Base-by-base conservation (phyloP, 192 early-diverging fungal species). In the Mortierella hygrophila region DNA sequence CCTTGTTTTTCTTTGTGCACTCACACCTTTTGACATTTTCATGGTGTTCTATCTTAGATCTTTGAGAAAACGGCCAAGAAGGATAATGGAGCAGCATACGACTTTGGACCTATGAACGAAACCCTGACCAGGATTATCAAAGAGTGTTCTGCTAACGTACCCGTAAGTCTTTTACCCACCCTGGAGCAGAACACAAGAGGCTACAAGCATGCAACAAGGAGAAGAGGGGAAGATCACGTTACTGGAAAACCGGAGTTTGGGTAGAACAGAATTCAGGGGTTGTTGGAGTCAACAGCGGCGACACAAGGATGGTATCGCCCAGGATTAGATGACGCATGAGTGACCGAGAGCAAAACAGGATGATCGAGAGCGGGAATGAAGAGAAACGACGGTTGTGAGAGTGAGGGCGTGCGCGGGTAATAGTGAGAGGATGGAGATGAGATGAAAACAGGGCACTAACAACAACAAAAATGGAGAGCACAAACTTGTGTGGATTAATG, bases 31-130 rank as follows among this genome's bases (percentile, higher is more conserved):
- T 38, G 37, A 38, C 68, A 6, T 70, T 72, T 49, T 11, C 49
- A 46, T 32, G 13, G 13, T 23, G 23, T 42, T 29, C 6, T n/a
- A n/a, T 72, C n/a, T 42, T 44, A 88, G 88, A 88, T 88, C 37
- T 88, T 88, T 78, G 75, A 52, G 1, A 88, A 82, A 21, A 69
- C 63, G 3, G 15, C 72, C 8, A 72, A 81, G 42, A 46, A 11
- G 35, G 74, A 73, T 32, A 76, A 74, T 18, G 63, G 75, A 23
- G 40, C 75, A 7, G 71, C 79, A n/a, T 72, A 78, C 32, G 79
- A 86, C 41, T 86, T 81, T 73, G 79, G 75, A 38, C 78, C 75
- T 4, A 86, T 81, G 79, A 81, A 86, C 37, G 70, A 73, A 20
- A 49, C 60, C 15, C 26, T 86, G 84, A 72, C 75, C 26, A 71